Conservation (phyloP, 2,329 filamentous ascomycete species). For the Ophidiomyces ophidiicola region DNA sequence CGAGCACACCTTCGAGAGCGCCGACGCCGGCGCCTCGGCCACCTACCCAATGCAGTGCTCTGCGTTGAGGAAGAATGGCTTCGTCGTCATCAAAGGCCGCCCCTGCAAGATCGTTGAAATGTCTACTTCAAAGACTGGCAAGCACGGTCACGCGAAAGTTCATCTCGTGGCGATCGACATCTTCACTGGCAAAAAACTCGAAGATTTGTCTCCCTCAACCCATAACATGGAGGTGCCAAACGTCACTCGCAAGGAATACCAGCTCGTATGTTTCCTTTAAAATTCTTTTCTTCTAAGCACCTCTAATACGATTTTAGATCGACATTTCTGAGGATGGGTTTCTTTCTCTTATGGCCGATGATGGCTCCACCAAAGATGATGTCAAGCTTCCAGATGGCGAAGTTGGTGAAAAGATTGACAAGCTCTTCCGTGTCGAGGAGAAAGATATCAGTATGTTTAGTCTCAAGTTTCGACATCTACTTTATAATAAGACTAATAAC, state of each 20-base stretch:
- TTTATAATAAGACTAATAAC: not conserved
- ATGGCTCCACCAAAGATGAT: constrained; percentile 83
- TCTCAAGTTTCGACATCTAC: not conserved
- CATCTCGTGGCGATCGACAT: constrained; percentile 96
- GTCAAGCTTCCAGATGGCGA: constrained; percentile 87
- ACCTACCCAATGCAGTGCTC: constrained; percentile 99
- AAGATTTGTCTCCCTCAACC: constrained; percentile 97
- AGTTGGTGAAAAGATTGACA: constrained; percentile 71
- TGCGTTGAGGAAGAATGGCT: constrained; percentile 97
- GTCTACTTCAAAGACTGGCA: constrained; percentile 99
- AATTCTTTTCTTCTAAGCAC: not conserved
- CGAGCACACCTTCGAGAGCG: constrained; percentile 74
- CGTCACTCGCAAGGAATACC: constrained; percentile 80
- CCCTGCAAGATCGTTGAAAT: constrained; percentile 99
- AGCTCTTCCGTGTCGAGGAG: constrained; percentile 67
- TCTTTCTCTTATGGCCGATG: constrained; percentile 84
- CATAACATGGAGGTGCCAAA: constrained; percentile 79
- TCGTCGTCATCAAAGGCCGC: constrained; percentile 95
- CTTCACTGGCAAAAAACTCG: constrained; percentile 99
- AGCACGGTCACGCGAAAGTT: constrained; percentile 99
- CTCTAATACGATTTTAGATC: constrained; percentile 45
- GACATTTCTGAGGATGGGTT: constrained; percentile 89
- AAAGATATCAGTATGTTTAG: constrained; percentile 78
- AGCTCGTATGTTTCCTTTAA: constrained; percentile 58
- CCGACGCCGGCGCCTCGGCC: constrained; percentile 86